Conservation (phyloP, 192 early-diverging fungal genomes). For the Entomortierella parvispora region DNA sequence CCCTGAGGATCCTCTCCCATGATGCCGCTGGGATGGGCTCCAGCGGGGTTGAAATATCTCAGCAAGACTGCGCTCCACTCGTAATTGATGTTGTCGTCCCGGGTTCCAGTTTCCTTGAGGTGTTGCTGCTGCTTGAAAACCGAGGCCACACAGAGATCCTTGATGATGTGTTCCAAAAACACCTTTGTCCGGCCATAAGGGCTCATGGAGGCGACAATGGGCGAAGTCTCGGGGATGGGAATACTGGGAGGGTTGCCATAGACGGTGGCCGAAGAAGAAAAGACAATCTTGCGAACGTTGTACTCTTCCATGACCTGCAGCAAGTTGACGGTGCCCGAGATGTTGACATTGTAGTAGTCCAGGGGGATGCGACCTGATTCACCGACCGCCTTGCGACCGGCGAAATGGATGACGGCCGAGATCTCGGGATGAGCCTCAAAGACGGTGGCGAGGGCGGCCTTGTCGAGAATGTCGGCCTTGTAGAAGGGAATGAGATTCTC, state of each 20-base stretch:
- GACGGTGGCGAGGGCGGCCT: slow-evolving; percentile 67
- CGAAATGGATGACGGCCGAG: slow-evolving; percentile 85
- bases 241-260: slow-evolving; percentile 82
- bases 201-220: slow-evolving; percentile 80
- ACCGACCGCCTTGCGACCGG: slow-evolving; percentile 89
- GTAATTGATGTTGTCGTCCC: slow-evolving; percentile 40
- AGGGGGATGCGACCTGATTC: slow-evolving; percentile 84
- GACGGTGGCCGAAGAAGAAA: slow-evolving; percentile 93
- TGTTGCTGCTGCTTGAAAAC: slow-evolving; percentile 30
- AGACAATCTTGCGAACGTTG: slow-evolving; percentile 89
- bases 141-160: slow-evolving; percentile 71
- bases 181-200: slow-evolving; percentile 98
- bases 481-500: slow-evolving; percentile 72
- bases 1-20: slow-evolving; percentile 94
- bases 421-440: slow-evolving; percentile 77
- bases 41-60: slow-evolving; percentile 94
- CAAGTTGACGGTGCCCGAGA: slow-evolving; percentile 87
- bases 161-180: slow-evolving; percentile 87
- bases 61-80: slow-evolving; percentile 74
- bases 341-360: slow-evolving; percentile 94
- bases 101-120: slow-evolving; percentile 11
- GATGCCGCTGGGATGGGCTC: slow-evolving; percentile 88
- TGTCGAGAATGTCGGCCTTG: slow-evolving; percentile 82
- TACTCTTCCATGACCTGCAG: slow-evolving; percentile 85
- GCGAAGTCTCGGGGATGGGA: slow-evolving; percentile 78